Conservation (phyloP, 2,329 filamentous ascomycete species). For the Parascedosporium putredinis region DNA sequence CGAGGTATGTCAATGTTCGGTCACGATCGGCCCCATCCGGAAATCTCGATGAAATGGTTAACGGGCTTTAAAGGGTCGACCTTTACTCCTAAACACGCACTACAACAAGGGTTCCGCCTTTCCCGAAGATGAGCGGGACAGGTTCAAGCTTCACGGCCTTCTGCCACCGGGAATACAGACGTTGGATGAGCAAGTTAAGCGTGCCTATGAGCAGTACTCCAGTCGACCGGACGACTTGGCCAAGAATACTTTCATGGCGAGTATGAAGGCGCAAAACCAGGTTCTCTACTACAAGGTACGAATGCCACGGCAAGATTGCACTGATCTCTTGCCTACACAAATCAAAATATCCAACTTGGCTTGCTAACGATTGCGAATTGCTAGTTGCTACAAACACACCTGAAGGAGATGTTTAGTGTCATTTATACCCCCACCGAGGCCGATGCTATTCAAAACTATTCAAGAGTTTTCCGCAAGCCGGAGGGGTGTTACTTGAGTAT, state of each 20-base stretch:
- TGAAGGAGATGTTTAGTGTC: conserved; percentile 83
- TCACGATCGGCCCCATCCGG: no score
- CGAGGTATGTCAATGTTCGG: conserved; percentile 12
- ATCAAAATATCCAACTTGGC: no score
- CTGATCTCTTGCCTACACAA: no score
- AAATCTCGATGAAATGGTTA: no score
- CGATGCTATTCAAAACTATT: conserved; percentile 79
- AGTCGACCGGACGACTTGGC: conserved; percentile 53
- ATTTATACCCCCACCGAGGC: conserved; percentile 88
- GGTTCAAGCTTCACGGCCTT: conserved; percentile 62
- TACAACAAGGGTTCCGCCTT: conserved; percentile 77
- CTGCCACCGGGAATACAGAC: conserved; percentile 64
- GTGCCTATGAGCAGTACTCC: conserved; percentile 73
- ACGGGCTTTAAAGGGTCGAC: background rate
- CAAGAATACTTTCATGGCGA: conserved; percentile 83
- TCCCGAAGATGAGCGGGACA: conserved; percentile 52
- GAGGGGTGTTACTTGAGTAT: conserved; percentile 78
- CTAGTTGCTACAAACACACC: conserved; percentile 62
- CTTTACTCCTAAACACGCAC: conserved; percentile 1
- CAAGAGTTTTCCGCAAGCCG: conserved; percentile 62
- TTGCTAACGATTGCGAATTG: background rate
- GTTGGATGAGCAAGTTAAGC: conserved; percentile 62
- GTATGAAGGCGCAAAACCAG: conserved; percentile 75
- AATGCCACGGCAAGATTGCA: no score
- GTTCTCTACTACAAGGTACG: conserved; percentile 68